Evolutionary conservation across 106 monocot genomes (phyloP), one percentile per base, ranked within the genome.

Genomic region (Agapanthus africanus): DNA sequence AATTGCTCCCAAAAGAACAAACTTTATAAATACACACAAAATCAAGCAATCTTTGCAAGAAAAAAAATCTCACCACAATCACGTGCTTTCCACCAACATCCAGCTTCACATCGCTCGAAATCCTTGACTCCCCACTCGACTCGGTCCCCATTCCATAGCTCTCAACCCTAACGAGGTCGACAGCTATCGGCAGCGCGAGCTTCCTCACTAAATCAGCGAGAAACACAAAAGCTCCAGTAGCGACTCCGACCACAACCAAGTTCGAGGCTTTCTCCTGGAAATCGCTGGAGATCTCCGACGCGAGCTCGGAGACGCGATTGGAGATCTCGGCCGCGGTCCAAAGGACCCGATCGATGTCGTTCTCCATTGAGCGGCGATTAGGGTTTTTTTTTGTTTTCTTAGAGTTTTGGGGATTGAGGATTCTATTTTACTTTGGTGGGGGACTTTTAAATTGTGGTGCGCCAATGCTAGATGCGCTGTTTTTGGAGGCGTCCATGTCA

Each of bases 161-260:
- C 81, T 95, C 91, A 15, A 61, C 91, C 18, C 94, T 84, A 38
- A 95, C 67, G 72, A 95, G 74, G 54, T 95, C 94, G 25, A 95
- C 79, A 33, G 73, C 63, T 18, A 91, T 30, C 34, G 85, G 90
- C 16, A 85, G n/a, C 37, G 44, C 18, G 26, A 95, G 75, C 67
- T 63, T 64, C 66, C 94, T 76, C 26, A 78, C 91, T 32, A 95
- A 23, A 60, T 95, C 94, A 30, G 94, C 91, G 34, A 91, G 80
- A 79, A 95, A 91, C 50, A 91, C 69, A 71, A 91, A 85, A 7
- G 94, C 91, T 10, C 94, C 94, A 4, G 88, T 95, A 66, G 94
- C 94, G 37, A 91, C 88, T 37, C 91, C 94, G 68, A 91, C 88
- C 38, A 88, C 22, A 63, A 79, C 83, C 11, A 68, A 19, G 35